Evolutionary conservation across 768 basidiomycete species (phyloP).

Genomic region (Polyporus arcularius): DNA sequence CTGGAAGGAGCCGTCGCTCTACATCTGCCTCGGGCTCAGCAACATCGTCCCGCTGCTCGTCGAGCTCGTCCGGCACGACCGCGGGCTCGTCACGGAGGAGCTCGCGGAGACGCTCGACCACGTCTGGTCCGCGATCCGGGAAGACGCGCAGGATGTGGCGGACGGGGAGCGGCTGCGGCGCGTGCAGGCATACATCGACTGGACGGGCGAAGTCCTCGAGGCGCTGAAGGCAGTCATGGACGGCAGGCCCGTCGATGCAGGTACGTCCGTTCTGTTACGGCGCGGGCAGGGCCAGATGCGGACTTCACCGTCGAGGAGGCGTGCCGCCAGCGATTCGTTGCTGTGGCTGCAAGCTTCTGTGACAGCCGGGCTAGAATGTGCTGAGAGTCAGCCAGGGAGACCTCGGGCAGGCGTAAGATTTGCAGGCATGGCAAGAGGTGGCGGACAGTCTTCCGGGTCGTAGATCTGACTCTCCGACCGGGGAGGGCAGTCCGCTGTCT

Average conservation of each 20-base stretch:
- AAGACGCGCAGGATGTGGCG: background rate
- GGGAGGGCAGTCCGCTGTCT: no score
- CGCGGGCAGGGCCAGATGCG: no score
- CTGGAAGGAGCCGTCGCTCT: slow-evolving; percentile 11
- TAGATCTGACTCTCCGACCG: no score
- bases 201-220: slow-evolving; percentile 12
- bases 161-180: background rate
- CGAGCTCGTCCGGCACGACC: slow-evolving; percentile 7
- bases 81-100: slow-evolving; percentile 7
- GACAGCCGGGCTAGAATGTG: no score
- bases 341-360: no score
- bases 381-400: no score
- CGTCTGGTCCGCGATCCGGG: slow-evolving; percentile 7
- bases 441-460: no score
- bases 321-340: no score
- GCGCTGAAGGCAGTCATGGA: slow-evolving; percentile 7
- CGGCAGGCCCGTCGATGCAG: background rate
- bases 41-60: slow-evolving; percentile 12
- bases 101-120: slow-evolving; percentile 8
- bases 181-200: slow-evolving; percentile 13
- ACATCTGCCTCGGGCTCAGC: slow-evolving; percentile 15
- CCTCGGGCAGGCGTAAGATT: no score
- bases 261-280: background rate
- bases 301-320: no score
- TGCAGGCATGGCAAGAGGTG: no score